These are phyloP conservation scores for Tephrocybe sp. DNA, from an alignment of 768 basidiomycete species.

Conservation along the genomic window DNA sequence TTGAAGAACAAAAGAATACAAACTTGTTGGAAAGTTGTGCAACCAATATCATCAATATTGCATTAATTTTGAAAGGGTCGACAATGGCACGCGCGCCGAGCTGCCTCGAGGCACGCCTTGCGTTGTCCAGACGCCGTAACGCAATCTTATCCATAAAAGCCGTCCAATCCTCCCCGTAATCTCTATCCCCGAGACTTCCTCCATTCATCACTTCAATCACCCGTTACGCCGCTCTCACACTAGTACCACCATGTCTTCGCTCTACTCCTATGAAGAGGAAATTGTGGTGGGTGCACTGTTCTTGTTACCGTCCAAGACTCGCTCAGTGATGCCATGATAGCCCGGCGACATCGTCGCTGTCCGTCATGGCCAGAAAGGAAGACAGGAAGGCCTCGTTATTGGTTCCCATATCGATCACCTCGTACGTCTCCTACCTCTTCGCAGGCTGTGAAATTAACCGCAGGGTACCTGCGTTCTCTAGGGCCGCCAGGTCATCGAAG, in stretches of 20 bases:
- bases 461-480: no score
- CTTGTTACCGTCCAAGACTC: neutral
- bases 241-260: slow-evolving; percentile 29
- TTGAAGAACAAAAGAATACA: neutral
- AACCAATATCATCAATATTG: neutral
- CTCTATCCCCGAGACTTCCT: slow-evolving; percentile 24
- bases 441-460: no score
- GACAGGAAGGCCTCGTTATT: slow-evolving; percentile 78
- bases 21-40: neutral
- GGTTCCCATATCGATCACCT: slow-evolving; percentile 71
- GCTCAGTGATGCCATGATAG: slow-evolving; percentile 30
- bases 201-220: slow-evolving; percentile 11
- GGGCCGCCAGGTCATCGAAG: slow-evolving; percentile 83
- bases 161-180: slow-evolving; percentile 24
- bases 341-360: slow-evolving; percentile 83
- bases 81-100: slow-evolving; percentile 15
- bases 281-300: slow-evolving; percentile 27
- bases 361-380: slow-evolving; percentile 59
- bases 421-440: slow-evolving; percentile 40
- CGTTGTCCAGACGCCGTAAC: slow-evolving; percentile 31
- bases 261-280: slow-evolving; percentile 26
- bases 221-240: no score
- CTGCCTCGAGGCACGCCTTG: slow-evolving; percentile 55
- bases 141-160: slow-evolving; percentile 53
- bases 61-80: slow-evolving; percentile 1